Percentiles rank a stretch among this genome's conserved stretches.
Evolutionary conservation across 163 green algal genomes (phyloP).

Genomic region (Scenedesmus sp.): DNA sequence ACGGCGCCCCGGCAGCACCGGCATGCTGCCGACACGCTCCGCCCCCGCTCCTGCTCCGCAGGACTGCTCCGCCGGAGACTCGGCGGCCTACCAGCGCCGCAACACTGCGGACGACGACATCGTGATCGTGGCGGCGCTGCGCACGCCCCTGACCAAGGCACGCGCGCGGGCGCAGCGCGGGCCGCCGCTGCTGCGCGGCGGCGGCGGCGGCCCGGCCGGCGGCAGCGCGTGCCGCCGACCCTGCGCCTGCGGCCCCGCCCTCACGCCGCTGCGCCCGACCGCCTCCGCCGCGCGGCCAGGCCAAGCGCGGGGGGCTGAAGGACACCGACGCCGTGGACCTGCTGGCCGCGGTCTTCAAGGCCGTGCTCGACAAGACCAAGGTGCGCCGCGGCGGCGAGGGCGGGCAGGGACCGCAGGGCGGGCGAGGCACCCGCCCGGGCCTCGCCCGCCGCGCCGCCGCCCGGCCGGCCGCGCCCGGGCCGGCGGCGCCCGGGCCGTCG

Average conservation of each 20-base stretch:
- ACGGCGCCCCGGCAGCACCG: too few species aligned
- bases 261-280: not conserved
- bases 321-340: conserved; percentile 95
- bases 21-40: not conserved
- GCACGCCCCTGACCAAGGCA: conserved; percentile 90
- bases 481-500: too few species aligned
- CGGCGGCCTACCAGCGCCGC: conserved; percentile 79
- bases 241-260: too few species aligned
- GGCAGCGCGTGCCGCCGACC: too few species aligned
- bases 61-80: conserved; percentile 73
- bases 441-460: too few species aligned
- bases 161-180: not conserved
- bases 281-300: conserved; percentile 54
- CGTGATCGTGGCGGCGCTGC: conserved; percentile 87
- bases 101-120: conserved; percentile 80
- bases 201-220: not conserved
- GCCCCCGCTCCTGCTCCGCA: conserved; percentile 10
- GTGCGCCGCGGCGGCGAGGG: too few species aligned
- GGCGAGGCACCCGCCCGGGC: conserved; percentile 72
- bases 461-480: too few species aligned
- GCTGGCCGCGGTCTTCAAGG: conserved; percentile 90
- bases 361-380: conserved; percentile 79
- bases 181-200: not conserved
- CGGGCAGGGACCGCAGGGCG: too few species aligned
- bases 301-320: conserved; percentile 89